Conservation (phyloP, 2,329 filamentous ascomycete genomes). For the Fusarium falciforme region DNA sequence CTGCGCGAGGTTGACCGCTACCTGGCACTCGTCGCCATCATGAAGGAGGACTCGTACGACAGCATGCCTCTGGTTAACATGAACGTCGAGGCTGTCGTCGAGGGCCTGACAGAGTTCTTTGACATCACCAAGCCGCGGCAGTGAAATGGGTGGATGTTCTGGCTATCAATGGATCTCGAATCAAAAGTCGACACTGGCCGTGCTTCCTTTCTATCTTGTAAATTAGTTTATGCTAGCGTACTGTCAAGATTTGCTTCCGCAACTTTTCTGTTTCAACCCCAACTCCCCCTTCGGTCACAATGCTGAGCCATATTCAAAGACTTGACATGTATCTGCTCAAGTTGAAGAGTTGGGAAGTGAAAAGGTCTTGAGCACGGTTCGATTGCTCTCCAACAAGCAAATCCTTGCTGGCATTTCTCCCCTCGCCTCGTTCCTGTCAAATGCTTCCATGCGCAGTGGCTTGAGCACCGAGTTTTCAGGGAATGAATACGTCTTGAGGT, state of each 20-base stretch:
- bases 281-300: neutral
- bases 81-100: conserved; percentile 85
- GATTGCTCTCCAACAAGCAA: conserved; percentile 62
- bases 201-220: conserved; percentile 26
- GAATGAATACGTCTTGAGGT: conserved; percentile 40
- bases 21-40: conserved; percentile 84
- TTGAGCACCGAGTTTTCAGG: conserved; percentile 43
- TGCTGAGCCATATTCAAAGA: neutral
- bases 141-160: conserved; percentile 25
- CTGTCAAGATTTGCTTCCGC: conserved; percentile 20
- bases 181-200: neutral
- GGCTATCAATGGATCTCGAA: neutral
- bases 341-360: conserved; percentile 45
- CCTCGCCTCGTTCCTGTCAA: conserved; percentile 55
- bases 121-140: conserved; percentile 72
- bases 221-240: conserved; percentile 39
- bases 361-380: conserved; percentile 61
- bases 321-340: neutral
- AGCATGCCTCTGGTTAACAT: conserved; percentile 88
- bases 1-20: conserved; percentile 78
- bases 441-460: conserved; percentile 65
- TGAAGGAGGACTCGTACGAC: conserved; percentile 86
- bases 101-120: conserved; percentile 83
- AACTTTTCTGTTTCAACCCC: neutral
- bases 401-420: conserved; percentile 62